A percentile compares a stretch with the other conserved stretches of the same genome.
Evolutionary conservation across 495 filamentous ascomycete species (phyloP).

Genomic region (Hypoxylon fuscum): DNA sequence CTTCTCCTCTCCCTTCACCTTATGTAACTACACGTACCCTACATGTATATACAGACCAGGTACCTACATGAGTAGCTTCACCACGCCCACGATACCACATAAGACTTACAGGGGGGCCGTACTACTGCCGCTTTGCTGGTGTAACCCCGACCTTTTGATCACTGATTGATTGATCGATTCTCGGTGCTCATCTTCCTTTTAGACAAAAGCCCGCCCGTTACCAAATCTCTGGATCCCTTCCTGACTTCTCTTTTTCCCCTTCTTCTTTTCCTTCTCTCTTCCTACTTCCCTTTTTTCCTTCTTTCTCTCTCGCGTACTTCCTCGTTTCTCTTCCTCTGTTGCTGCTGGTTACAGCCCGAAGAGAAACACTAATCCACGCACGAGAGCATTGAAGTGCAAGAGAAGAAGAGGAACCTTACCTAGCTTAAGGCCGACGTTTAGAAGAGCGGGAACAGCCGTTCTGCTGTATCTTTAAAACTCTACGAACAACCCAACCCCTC

Average conservation of each 20-base stretch:
- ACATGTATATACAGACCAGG: not conserved
- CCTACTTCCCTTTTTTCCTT: conserved; percentile 22
- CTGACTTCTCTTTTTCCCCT: conserved; percentile 29
- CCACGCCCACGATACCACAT: conserved; percentile 1
- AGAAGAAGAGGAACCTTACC: not conserved
- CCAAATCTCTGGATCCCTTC: conserved; percentile 47
- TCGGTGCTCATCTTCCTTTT: conserved; percentile 39
- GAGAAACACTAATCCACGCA: conserved; percentile 37
- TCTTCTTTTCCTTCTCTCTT: conserved; percentile 10
- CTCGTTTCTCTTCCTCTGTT: conserved; percentile 55
- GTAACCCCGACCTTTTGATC: conserved; percentile 34
- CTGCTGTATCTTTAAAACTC: not conserved
- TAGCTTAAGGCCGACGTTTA: not conserved
- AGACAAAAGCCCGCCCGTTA: conserved; percentile 38
- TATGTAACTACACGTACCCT: conserved; percentile 1
- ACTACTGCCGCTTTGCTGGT: conserved; percentile 32
- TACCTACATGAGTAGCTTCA: conserved; percentile 3
- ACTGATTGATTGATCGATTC: conserved; percentile 27
- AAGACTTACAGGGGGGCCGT: conserved; percentile 15
- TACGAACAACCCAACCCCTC: conserved; percentile 1
- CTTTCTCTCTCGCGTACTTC: conserved; percentile 23
- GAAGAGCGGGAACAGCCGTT: not conserved
- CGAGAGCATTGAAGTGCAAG: conserved; percentile 15
- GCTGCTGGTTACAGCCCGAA: conserved; percentile 56
- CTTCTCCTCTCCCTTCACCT: not conserved